Evolutionary conservation across 495 filamentous ascomycete genomes (phyloP), one percentile per base, ranked within the genome.

Genomic region (Aspergillus campestris): DNA sequence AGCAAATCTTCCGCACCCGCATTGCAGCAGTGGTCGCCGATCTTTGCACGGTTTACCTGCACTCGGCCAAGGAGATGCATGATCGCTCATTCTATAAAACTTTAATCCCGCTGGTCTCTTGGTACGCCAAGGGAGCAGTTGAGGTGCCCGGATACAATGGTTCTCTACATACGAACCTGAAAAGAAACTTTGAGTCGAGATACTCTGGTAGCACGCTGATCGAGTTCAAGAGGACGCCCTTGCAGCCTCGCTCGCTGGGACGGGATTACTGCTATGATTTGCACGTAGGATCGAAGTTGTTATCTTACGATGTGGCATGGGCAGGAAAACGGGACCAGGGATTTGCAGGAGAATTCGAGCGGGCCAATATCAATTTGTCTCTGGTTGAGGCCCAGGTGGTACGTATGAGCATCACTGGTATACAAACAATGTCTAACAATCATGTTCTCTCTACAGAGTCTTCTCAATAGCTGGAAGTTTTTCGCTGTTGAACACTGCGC

Each of bases 381-480:
- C 68, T 95, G 11, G 87, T 97, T 36, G 89, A 96, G 58, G 83
- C 91, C 31, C 88, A 97, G 69, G 79, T 92, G 49, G 83, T 89
- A 77, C 69, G 86, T 78, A 48, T 3, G 8, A 12, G 11, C 0
- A 27, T 37, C 10, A 1, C 18, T 4, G 18, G 18, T 11, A 11
- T 36, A n/a, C 35, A 36, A 33, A 38, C 18, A 37, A 37, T 11
- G 6, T 40, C 53, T 50, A 36, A 50, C 39, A 33, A 36, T 8
- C 9, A 1, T 36, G 27, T 31, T 29, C 31, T 36, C 36, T 31
- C 18, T 50, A 11, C 45, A 89, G 84, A 72, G 73, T 44, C 79
- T 99, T 31, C 80, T 95, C 41, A 75, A 85, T 48, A 83, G 87
- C 48, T 99, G 92, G 92, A 90, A 88, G 60, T 80, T 84, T 39